These are phyloP conservation scores for Coccinonectria pachysandricola DNA, from an alignment of 2,329 filamentous ascomycete genomes.

Conservation along the genomic window DNA sequence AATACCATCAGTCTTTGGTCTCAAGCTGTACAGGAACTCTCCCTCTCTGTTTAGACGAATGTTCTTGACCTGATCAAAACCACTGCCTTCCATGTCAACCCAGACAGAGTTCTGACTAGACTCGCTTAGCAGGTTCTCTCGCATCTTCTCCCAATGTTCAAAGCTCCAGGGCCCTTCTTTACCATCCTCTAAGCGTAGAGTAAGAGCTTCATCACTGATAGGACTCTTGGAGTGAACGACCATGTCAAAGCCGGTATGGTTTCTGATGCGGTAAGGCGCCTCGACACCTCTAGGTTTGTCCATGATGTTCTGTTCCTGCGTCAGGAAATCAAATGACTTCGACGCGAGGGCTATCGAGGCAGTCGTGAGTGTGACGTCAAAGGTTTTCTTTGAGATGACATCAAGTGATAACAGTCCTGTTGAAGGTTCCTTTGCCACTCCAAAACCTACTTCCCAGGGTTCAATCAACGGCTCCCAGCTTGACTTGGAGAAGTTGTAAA, in stretches of 20 bases:
- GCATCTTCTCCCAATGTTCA: slow-evolving; percentile 92
- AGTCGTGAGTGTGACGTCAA: slow-evolving; percentile 88
- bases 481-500: slow-evolving; percentile 98
- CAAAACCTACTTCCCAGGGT: slow-evolving; percentile 90
- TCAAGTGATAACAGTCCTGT: slow-evolving; percentile 75
- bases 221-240: slow-evolving; percentile 69
- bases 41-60: slow-evolving; percentile 92
- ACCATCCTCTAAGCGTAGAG: slow-evolving; percentile 72
- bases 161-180: slow-evolving; percentile 93
- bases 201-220: slow-evolving; percentile 55
- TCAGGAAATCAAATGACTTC: slow-evolving; percentile 86
- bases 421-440: slow-evolving; percentile 67
- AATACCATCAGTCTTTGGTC: slow-evolving; percentile 75
- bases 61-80: slow-evolving; percentile 81
- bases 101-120: slow-evolving; percentile 69
- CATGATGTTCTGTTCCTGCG: slow-evolving; percentile 74
- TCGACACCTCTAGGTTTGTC: slow-evolving; percentile 88
- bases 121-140: slow-evolving; percentile 83
- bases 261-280: slow-evolving; percentile 85
- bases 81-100: slow-evolving; percentile 80
- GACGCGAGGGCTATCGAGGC: slow-evolving; percentile 87
- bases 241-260: slow-evolving; percentile 90
- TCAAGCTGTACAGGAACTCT: slow-evolving; percentile 79
- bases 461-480: slow-evolving; percentile 95
- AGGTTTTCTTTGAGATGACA: slow-evolving; percentile 75